Base-by-base conservation (phyloP, 345 rosid genomes). In the Dimocarpus longan region DNA sequence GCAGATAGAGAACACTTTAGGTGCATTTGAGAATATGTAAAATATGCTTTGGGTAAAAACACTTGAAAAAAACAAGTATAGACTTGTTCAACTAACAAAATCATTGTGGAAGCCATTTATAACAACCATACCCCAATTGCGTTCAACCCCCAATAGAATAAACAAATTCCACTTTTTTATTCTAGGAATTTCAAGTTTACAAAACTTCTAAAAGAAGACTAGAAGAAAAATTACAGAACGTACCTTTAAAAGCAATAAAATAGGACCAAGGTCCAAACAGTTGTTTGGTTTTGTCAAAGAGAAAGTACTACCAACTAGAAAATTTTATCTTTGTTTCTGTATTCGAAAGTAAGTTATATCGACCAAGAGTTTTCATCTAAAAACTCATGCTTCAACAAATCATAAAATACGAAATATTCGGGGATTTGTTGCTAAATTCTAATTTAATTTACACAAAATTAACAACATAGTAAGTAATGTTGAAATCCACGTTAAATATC, bases 401-500 rank as follows among this genome's bases (percentile, higher is more conserved):
- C 46, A 80, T 83, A 65, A 78, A 81, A 85, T 82, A 86, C 18
- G 76, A 71, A 56, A 69, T 44, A 32, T 32, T 32, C 1, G 52
- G 67, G 42, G 11, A 50, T 68, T 5, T 22, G 66, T 57, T 39
- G 60, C 44, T 71, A 70, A 19, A 62, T 69, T 73, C 83, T 86
- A 87, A 70, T 72, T 68, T 46, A 60, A 81, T 37, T 66, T 50
- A 66, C 71, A 43, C 26, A 82, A 82, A 74, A 43, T 82, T 73
- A 82, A 77, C 79, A 90, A 72, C 78, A 88, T 11, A 15, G 78
- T 85, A 26, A 82, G 71, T 16, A 89, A 59, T 66, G 82, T 56
- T 0, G 66, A 84, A 80, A 87, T 82, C 78, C 85, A 48, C 42
- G 84, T 82, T 46, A 82, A 40, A 67, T 75, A 18, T 71, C 76